These are phyloP conservation scores for Lophiotrema nucula DNA, from an alignment of 495 filamentous ascomycete genomes.

Conservation along the genomic window DNA sequence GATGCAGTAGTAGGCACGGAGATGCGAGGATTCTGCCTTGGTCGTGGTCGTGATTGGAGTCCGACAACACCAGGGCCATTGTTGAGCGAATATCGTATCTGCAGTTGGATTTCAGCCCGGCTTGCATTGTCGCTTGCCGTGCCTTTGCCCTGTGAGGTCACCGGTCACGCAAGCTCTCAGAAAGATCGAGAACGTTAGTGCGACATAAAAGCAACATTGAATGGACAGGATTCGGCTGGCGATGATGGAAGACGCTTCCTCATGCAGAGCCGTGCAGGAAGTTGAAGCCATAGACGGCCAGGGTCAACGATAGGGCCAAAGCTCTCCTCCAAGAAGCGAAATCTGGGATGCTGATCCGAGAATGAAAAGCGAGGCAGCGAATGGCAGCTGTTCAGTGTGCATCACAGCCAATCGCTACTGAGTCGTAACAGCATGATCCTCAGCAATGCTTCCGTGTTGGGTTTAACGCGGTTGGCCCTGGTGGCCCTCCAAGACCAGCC, in stretches of 20 bases:
- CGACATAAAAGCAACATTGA: constrained; percentile 7
- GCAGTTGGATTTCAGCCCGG: neutral
- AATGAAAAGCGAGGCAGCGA: constrained; percentile 15
- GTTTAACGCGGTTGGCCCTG: neutral
- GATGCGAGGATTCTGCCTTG: neutral
- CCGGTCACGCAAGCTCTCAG: constrained; percentile 2
- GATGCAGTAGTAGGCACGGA: too few relatives aligned
- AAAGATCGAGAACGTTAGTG: constrained; percentile 1
- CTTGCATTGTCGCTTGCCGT: constrained; percentile 7
- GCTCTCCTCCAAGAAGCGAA: neutral
- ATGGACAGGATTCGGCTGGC: constrained; percentile 3
- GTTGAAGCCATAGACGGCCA: neutral
- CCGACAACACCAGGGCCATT: constrained; percentile 11
- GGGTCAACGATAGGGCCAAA: neutral
- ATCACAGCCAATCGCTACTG: constrained; percentile 1
- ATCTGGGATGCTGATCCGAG: constrained; percentile 1
- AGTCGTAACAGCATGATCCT: neutral
- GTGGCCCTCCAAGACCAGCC: neutral
- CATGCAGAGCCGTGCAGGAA: constrained; percentile 3
- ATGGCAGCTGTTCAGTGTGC: neutral
- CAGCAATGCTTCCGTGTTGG: constrained; percentile 14
- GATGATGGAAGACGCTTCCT: constrained; percentile 6
- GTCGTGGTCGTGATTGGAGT: neutral
- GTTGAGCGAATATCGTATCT: neutral
- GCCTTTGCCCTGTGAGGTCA: constrained; percentile 18